Evolutionary conservation across 1,284 basidiomycete species (phyloP), one percentile per base, ranked within the genome.

Genomic region (Cutaneotrichosporon cyanovorans): DNA sequence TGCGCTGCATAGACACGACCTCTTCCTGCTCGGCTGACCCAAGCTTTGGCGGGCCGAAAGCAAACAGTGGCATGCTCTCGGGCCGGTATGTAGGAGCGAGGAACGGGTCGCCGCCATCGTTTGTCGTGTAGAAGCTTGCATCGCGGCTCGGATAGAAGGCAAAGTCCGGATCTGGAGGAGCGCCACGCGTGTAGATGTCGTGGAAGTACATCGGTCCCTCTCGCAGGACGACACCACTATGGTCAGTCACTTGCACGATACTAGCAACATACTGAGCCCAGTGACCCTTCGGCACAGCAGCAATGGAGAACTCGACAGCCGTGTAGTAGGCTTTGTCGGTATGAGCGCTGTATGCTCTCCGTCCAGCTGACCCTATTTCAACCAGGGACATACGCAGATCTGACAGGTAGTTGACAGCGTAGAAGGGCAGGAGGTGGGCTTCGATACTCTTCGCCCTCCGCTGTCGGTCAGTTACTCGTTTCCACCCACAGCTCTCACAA

Each of bases 251-350:
- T 28, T 7, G 19, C 10, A 2, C 21, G 1, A 8, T 2, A n/a
- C 12, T 7, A 6, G 12, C 15, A 12, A 50, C 59, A 43, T 42
- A 60, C 59, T 51, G 51, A 5, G 52, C 51, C 59, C 59, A 60
- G 42, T 60, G 59, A 25, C 45, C 39, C 5, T 38, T 35, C 2
- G 37, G 35, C 0, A 56, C 55, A n/a, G 59, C 59, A 1, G 56
- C 44, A 2, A 60, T 46, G 4, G 42, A 46, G 3, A 45, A 31
- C 2, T 50, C 46, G 18, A 36, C 25, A 16, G 11, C 5, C 14
- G 32, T 15, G 32, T 34, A 7, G 15, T 34, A 34, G 6, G 8
- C 8, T n/a, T 16, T 34, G 25, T 28, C 25, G 7, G 8, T 12
- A 12, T 7, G 8, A 28, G 8, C 25, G 12, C 12, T 7, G 25